Evolutionary conservation across 208 protist species (phyloP).

Genomic region (Leishmania amazonensis): DNA sequence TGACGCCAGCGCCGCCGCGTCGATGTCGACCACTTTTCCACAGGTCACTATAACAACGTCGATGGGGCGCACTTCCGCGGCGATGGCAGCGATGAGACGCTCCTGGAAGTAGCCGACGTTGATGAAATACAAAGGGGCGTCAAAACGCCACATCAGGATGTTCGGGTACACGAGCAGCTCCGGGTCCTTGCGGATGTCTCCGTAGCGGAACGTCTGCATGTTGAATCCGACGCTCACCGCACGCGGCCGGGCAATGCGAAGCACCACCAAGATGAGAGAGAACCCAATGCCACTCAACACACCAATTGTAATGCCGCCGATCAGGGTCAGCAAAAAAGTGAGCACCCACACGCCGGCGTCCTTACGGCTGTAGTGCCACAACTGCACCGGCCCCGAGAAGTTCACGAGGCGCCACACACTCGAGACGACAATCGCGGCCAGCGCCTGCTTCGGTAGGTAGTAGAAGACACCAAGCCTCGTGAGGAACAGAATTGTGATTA

Average conservation of each 20-base stretch:
- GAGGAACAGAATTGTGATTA: constrained; percentile 51
- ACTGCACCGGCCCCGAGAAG: constrained; percentile 36
- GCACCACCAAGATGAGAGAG: constrained; percentile 56
- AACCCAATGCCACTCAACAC: constrained; percentile 56
- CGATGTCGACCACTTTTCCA: constrained; percentile 56
- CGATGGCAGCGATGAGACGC: constrained; percentile 36
- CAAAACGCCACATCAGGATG: constrained; percentile 65
- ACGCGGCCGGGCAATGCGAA: constrained; percentile 58
- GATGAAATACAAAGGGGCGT: constrained; percentile 63
- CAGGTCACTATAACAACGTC: constrained; percentile 58
- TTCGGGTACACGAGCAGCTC: constrained; percentile 70
- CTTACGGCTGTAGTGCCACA: constrained; percentile 57
- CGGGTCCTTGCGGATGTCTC: constrained; percentile 53
- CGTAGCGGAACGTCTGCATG: constrained; percentile 50
- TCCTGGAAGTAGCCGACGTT: constrained; percentile 58
- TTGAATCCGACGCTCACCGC: constrained; percentile 61
- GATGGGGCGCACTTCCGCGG: constrained; percentile 48
- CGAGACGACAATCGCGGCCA: constrained; percentile 53
- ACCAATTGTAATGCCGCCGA: constrained; percentile 55
- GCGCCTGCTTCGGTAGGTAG: constrained; percentile 61
- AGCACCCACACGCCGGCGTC: constrained; percentile 61
- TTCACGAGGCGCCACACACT: constrained; percentile 58
- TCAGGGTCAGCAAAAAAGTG: constrained; percentile 55
- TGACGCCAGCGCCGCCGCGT: constrained; percentile 40
- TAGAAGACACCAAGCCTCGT: constrained; percentile 56